A percentile compares a stretch with the other conserved stretches of the same genome.
These are phyloP conservation scores for Leptographium lundbergii DNA, from an alignment of 2,329 filamentous ascomycete genomes.

Conservation along the genomic window DNA sequence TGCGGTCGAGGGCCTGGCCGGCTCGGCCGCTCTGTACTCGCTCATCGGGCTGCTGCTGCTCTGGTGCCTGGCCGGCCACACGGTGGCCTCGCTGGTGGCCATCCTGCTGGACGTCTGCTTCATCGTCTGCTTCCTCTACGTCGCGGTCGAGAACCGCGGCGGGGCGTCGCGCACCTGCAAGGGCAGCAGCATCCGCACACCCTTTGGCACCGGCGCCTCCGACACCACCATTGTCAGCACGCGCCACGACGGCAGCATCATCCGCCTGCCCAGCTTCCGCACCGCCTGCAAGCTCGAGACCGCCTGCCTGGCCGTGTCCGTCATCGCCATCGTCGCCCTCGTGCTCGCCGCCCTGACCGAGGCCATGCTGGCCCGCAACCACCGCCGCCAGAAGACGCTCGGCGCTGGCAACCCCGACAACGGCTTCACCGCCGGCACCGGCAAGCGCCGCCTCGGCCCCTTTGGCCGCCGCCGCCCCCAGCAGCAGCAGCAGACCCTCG, in stretches of 20 bases:
- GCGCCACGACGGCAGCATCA: slow-evolving; percentile 36
- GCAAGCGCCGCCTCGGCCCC: slow-evolving; percentile 18
- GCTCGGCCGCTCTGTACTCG: slow-evolving; percentile 62
- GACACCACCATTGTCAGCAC: slow-evolving; percentile 32
- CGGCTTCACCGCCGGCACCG: slow-evolving; percentile 26
- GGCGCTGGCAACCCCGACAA: slow-evolving; percentile 26
- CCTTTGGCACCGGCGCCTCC: slow-evolving; percentile 52
- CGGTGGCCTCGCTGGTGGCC: slow-evolving; percentile 58
- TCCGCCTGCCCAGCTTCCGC: slow-evolving; percentile 31
- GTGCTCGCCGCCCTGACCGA: slow-evolving; percentile 15
- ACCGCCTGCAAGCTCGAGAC: slow-evolving; percentile 63
- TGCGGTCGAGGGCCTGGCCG: slow-evolving; percentile 68
- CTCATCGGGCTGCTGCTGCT: slow-evolving; percentile 60
- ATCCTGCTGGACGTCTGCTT: slow-evolving; percentile 70
- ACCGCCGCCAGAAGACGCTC: slow-evolving; percentile 25
- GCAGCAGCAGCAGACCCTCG: slow-evolving; percentile 1
- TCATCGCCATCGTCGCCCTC: slow-evolving; percentile 49
- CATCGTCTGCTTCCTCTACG: slow-evolving; percentile 64
- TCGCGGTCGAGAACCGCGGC: slow-evolving; percentile 60
- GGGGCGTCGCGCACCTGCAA: slow-evolving; percentile 52
- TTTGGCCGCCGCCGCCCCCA: slow-evolving; percentile 15
- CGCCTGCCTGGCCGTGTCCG: slow-evolving; percentile 63
- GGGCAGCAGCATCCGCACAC: slow-evolving; percentile 45
- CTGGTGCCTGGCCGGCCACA: slow-evolving; percentile 65
- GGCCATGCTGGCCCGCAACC: slow-evolving; percentile 17